Evolutionary conservation across 768 basidiomycete species (phyloP), one percentile per base, ranked within the genome.

Genomic region (Holtermanniella nyarrowii): DNA sequence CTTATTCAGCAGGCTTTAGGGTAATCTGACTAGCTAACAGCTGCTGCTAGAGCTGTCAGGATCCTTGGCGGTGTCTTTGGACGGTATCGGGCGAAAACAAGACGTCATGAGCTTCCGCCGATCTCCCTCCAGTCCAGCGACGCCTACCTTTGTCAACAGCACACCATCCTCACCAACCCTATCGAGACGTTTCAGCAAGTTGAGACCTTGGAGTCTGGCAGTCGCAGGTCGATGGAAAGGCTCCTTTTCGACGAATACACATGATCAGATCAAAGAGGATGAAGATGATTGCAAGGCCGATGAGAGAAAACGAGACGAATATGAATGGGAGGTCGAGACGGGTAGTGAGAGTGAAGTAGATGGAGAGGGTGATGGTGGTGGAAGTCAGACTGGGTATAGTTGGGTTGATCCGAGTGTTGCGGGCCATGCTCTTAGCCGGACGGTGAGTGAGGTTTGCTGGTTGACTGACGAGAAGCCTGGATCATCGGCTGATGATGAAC

Each of bases 401-500:
- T 67, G 65, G 65, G 47, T 63, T 1, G 62, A 64, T 53, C 65
- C 62, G 13, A 61, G 60, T 51, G 18, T 64, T 22, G 49, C 58
- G 2, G 62, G 65, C 1, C 58, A 48, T n/a, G 22, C 52, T 10
- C 41, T 62, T 23, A 37, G 55, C 25, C 49, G 31, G 24, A 62
- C 61, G 18, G 59, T 60, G 55, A 48, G 61, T 42, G n/a, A n/a
- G n/a, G n/a, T n/a, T n/a, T n/a, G n/a, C n/a, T n/a, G n/a, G n/a
- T n/a, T n/a, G n/a, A n/a, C n/a, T n/a, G n/a, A n/a, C n/a, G n/a
- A n/a, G n/a, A n/a, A n/a, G n/a, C n/a, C n/a, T n/a, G n/a, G n/a
- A n/a, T n/a, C n/a, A n/a, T n/a, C n/a, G n/a, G n/a, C n/a, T n/a
- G n/a, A n/a, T n/a, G n/a, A n/a, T n/a, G n/a, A n/a, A n/a, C n/a